phyloP scores from a whole-genome alignment of 2,329 filamentous ascomycete species.

The Dothistroma septosporum region DNA sequence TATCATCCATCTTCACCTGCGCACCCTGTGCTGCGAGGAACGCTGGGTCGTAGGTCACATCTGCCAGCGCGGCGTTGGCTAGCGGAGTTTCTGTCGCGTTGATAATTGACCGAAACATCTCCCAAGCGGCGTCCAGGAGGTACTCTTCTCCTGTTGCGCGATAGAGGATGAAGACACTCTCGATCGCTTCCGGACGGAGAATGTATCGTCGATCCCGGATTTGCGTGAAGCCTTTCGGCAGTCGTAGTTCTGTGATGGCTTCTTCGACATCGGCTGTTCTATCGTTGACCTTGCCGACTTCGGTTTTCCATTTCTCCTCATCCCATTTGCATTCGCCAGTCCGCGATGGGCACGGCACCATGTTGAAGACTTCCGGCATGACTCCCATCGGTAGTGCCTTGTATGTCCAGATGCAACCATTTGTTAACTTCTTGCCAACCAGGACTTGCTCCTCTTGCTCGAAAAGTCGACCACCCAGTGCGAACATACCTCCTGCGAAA shows the following conservation, averaged over 20 bases:
- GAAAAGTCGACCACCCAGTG: conserved; percentile 55
- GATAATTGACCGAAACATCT: conserved; percentile 48
- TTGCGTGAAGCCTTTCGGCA: conserved; percentile 43
- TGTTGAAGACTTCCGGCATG: conserved; percentile 57
- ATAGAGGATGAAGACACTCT: conserved; percentile 59
- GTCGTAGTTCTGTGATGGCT: conserved; percentile 37
- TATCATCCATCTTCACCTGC: conserved; percentile 38
- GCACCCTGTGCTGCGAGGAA: conserved; percentile 31
- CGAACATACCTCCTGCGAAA: conserved; percentile 61
- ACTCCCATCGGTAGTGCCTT: conserved; percentile 53
- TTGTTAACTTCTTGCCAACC: conserved; percentile 54
- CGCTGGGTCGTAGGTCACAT: conserved; percentile 39
- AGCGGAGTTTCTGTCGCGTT: conserved; percentile 42
- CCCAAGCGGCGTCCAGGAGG: conserved; percentile 46
- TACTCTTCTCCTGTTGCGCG: conserved; percentile 54
- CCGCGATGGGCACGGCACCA: conserved; percentile 47
- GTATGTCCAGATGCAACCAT: conserved; percentile 62
- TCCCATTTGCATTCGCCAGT: conserved; percentile 50
- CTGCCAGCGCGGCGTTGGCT: conserved; percentile 44
- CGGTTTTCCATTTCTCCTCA: conserved; percentile 48
- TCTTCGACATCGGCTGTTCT: conserved; percentile 29
- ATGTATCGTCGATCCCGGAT: conserved; percentile 46
- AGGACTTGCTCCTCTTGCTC: conserved; percentile 51
- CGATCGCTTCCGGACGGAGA: conserved; percentile 55
- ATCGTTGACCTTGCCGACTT: conserved; percentile 29